Evolutionary conservation across 306 rosid genomes (phyloP), one percentile per base, ranked within the genome.

Genomic region (Glycyrrhiza uralensis): DNA sequence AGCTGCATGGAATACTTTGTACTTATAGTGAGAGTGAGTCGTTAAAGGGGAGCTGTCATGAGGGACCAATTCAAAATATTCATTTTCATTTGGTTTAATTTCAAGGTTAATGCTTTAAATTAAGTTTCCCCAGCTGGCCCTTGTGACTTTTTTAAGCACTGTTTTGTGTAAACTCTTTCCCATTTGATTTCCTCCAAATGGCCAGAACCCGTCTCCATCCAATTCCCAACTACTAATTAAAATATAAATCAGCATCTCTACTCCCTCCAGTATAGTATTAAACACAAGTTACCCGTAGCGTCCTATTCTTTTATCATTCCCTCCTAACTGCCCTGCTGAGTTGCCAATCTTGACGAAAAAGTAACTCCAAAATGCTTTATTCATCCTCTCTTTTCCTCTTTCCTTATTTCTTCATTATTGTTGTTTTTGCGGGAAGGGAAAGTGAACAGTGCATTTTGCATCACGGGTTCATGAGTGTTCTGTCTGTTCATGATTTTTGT

Each of bases 11-110:
- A 59, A 64, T 7, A 15, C 14, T 65, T 19, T 3, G 51, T 81
- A 70, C 87, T 86, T 90, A 90, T 81, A 86, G 73, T 47, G 57
- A 60, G 23, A 58, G 76, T 59, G 55, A 84, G 91, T 88, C 80
- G 92, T 86, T 86, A 70, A n/a, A n/a, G 41, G 20, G 69, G 86
- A 84, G 91, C 93, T 84, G 90, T 90, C 90, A 86, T 1, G 76
- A 80, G 73, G 79, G 84, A 75, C 88, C 82, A 26, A 45, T 83
- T 86, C 85, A 68, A 82, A 61, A 65, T 63, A 65, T 70, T 63
- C 54, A 76, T 36, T 82, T 65, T 29, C 54, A 18, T 69, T 75
- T 23, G 9, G 66, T 77, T 35, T n/a, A n/a, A n/a, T n/a, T n/a
- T n/a, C n/a, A n/a, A n/a, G n/a, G n/a, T 72, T 49, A 69, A 66